These are phyloP conservation scores for Fusarium sp. DNA, from an alignment of 2,329 filamentous ascomycete genomes.

Conservation along the genomic window DNA sequence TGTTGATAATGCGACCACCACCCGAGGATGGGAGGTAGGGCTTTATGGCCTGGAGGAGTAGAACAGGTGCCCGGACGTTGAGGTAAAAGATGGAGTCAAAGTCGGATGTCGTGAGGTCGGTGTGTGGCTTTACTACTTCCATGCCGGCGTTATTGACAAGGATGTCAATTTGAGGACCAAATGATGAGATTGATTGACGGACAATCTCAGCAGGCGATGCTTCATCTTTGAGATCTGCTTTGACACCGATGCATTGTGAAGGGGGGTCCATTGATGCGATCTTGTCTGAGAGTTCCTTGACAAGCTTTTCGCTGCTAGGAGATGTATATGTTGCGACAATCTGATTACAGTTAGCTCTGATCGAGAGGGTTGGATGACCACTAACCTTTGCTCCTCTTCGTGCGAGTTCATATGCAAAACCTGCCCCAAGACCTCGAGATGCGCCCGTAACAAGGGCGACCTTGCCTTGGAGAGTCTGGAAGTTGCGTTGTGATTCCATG, in stretches of 20 bases:
- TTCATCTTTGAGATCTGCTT: slow-evolving; percentile 22
- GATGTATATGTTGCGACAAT: slow-evolving; percentile 39
- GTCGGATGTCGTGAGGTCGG: slow-evolving; percentile 12
- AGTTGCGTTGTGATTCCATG: slow-evolving; percentile 18
- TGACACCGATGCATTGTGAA: slow-evolving; percentile 23
- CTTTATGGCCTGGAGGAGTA: slow-evolving; percentile 22
- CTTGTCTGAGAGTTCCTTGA: slow-evolving; percentile 18
- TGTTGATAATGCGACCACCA: slow-evolving; percentile 32
- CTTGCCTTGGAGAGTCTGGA: slow-evolving; percentile 33
- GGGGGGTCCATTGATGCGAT: slow-evolving; percentile 13
- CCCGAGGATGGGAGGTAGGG: slow-evolving; percentile 9
- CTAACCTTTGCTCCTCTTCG: slow-evolving; percentile 31
- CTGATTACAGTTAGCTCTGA: not conserved
- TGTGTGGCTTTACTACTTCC: slow-evolving; percentile 27
- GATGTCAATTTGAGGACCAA: slow-evolving; percentile 25
- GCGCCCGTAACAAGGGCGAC: slow-evolving; percentile 34
- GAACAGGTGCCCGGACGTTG: slow-evolving; percentile 34
- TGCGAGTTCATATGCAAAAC: slow-evolving; percentile 35
- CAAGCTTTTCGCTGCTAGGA: slow-evolving; percentile 12
- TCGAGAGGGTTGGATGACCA: accelerated
- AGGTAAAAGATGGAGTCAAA: slow-evolving; percentile 38
- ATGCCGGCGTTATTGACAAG: slow-evolving; percentile 35
- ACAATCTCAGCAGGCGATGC: slow-evolving; percentile 9
- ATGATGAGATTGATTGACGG: not conserved
- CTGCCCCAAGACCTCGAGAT: slow-evolving; percentile 31